Evolutionary conservation across 352 stramenopile species (phyloP), one percentile per base, ranked within the genome.

Genomic region (Phytophthora sansomeana): DNA sequence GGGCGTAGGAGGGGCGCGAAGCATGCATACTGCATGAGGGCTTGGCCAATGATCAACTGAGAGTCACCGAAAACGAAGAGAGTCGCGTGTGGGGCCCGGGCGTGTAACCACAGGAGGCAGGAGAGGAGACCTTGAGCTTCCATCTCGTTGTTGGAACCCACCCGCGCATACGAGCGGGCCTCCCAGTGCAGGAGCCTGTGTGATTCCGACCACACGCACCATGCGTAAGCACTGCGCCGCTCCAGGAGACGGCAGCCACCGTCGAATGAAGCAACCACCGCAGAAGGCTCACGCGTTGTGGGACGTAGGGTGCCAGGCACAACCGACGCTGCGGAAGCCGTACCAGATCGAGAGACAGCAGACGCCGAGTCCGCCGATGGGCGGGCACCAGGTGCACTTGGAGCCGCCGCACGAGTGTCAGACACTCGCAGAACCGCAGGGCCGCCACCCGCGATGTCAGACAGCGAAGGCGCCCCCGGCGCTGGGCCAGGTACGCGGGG

Each of bases 41-140:
- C 58, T 21, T 58, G 46, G 9, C 53, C 21, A n/a, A 75, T 62
- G 19, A 72, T 55, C 3, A 74, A 7, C 1, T 1, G 4, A 0
- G 65, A 78, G 35, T 78, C 70, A 4, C 47, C 65, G 41, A 67
- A 55, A 3, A 66, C n/a, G n/a, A n/a, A n/a, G n/a, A n/a, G n/a
- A n/a, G n/a, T n/a, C n/a, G n/a, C n/a, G n/a, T 26, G 6, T 39
- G 14, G 9, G 11, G 17, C 6, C 6, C 42, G 21, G 0, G 16
- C 17, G 11, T 24, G 35, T 4, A 63, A 11, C 64, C 55, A 78
- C 1, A 8, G 4, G 5, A 74, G 33, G 29, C 54, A 67, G 4
- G 17, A 9, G 1, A 74, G 42, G 3, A 74, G 41, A 38, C 50
- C 70, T 6, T 67, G 35, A 11, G 70, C 65, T 38, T 78, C 66